These are phyloP conservation scores for Phytophthora brassicae DNA, from an alignment of 352 stramenopile species.

Conservation along the genomic window DNA sequence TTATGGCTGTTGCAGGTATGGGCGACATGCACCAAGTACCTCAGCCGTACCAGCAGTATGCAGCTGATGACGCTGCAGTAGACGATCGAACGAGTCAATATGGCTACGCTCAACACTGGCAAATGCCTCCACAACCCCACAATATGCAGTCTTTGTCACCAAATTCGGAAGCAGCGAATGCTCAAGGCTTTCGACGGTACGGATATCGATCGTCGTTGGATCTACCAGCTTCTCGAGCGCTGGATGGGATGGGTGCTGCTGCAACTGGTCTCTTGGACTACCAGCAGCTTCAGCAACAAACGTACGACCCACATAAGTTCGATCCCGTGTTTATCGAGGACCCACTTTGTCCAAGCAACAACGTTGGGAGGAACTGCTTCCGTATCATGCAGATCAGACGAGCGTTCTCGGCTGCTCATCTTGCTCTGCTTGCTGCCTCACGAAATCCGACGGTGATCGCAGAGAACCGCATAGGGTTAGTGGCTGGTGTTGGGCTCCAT, in stretches of 20 bases:
- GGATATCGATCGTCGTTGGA: conserved; percentile 74
- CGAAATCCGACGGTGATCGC: conserved; percentile 54
- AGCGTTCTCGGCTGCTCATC: conserved; percentile 72
- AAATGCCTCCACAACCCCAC: conserved; percentile 45
- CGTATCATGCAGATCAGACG: conserved; percentile 91
- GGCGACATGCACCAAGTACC: conserved; percentile 44
- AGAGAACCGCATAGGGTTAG: conserved; percentile 54
- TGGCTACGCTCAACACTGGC: conserved; percentile 58
- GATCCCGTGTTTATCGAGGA: conserved; percentile 96
- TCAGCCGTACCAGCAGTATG: conserved; percentile 37
- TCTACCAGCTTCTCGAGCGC: conserved; percentile 39
- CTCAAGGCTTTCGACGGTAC: conserved; percentile 61
- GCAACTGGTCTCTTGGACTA: conserved; percentile 45
- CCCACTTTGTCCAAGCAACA: conserved; percentile 92
- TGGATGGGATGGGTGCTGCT: conserved; percentile 28
- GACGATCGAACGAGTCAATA: conserved; percentile 56
- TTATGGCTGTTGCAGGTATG: conserved; percentile 30
- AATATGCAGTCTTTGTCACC: conserved; percentile 47
- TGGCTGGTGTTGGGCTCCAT: conserved; percentile 72
- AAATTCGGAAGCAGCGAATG: conserved; percentile 56
- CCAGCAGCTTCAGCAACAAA: conserved; percentile 44
- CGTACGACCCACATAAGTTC: conserved; percentile 90
- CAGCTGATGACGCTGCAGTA: conserved; percentile 45
- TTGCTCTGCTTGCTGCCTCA: conserved; percentile 62
- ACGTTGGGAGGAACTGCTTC: conserved; percentile 96